Base-by-base conservation (phyloP, 2,329 filamentous ascomycete species). In the Penicillium sp. region DNA sequence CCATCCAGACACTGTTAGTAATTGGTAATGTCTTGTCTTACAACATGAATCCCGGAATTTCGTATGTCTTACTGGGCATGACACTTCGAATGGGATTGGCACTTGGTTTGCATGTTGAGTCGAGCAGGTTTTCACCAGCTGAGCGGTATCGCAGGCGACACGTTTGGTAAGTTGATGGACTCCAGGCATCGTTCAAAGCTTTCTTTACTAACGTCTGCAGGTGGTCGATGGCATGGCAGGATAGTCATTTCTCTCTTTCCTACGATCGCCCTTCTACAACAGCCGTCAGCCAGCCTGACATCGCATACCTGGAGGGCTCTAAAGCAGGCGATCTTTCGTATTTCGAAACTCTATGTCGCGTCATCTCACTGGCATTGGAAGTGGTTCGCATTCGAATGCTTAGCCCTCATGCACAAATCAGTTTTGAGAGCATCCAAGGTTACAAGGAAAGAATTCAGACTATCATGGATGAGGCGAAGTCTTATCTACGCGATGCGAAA, bases 191-290 rank as follows among this genome's bases (percentile, higher is more conserved):
- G 0, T 14, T 26, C n/a, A 19, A 46, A 29, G 14, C 6, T 26
- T 14, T 21, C 6, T 21, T 4, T 25, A 13, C 45, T 47, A 33
- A 47, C 26, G 19, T 31, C 9, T 47, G 14, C 26, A 81, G 80
- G 79, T 88, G 85, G 85, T 83, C 83, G 2, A 79, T 87, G 62
- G 78, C 86, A 31, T 88, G 85, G 85, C 85, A 87, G 67, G 85
- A 88, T 63, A 86, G 83, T 55, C 77, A 87, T 47, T 80, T 88
- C 25, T 87, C 84, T 9, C 81, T 88, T 31, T 87, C 84, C 2
- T 88, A 87, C 64, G 85, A 88, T 64, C 75, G 85, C 37, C 80
- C 80, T 1, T 83, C 83, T 2, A 83, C 81, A 14, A 81, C 77
- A 26, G 82, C 83, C 6, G 81, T 83, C n/a, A 75, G 78, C 51